Conservation (phyloP, 2,329 filamentous ascomycete genomes). For the Talaromyces piceae region DNA sequence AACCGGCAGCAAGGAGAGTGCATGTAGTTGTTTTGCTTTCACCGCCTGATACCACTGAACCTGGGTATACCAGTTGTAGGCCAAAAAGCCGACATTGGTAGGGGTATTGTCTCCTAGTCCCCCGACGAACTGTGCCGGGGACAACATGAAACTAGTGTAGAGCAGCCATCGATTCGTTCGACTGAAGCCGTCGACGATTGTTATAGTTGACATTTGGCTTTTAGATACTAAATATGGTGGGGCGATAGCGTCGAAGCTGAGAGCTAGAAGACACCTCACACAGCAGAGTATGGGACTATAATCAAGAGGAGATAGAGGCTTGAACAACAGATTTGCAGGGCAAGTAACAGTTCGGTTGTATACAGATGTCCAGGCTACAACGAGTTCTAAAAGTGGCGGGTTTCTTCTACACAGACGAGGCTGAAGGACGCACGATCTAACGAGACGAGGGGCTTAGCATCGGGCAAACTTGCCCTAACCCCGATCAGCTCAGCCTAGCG, state of each 20-base stretch:
- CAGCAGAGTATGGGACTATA: not conserved
- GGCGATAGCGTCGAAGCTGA: not conserved
- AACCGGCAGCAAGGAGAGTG: not conserved
- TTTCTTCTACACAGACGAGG: not conserved
- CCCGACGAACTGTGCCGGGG: not conserved
- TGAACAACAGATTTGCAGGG: not conserved
- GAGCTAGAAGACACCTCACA: not conserved
- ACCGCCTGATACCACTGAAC: not conserved
- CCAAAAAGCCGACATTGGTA: constrained; percentile 2
- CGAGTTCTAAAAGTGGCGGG: not conserved
- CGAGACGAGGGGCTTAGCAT: not conserved
- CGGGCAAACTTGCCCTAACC: not conserved
- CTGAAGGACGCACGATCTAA: not conserved
- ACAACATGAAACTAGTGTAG: not conserved
- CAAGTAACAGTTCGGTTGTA: not conserved
- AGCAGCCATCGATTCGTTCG: not conserved
- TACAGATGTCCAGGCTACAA: not conserved
- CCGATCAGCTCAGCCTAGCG: not conserved
- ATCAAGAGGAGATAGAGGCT: not conserved
- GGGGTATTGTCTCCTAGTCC: not conserved
- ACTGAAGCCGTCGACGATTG: not conserved
- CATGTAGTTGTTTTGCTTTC: not conserved
- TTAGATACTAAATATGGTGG: not conserved
- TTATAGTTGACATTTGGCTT: not conserved
- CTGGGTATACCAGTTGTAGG: constrained; percentile 3